These are phyloP conservation scores for Hypoxylon sp. DNA, from an alignment of 2,329 filamentous ascomycete species.

Conservation along the genomic window DNA sequence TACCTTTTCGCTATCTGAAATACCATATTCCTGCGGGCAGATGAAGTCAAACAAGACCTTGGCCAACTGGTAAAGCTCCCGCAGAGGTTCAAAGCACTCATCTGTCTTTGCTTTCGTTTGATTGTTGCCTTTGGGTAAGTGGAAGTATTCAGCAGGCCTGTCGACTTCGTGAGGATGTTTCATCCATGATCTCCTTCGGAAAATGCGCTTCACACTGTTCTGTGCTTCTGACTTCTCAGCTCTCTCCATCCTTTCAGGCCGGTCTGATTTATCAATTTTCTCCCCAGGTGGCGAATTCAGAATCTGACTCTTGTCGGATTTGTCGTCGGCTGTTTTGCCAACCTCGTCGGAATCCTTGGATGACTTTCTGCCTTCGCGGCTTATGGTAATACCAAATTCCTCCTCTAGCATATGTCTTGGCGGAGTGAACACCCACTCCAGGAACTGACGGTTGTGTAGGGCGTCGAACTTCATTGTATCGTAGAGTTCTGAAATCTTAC, in stretches of 20 bases:
- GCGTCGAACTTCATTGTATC: constrained; percentile 99
- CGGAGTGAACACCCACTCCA: constrained; percentile 98
- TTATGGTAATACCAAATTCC: constrained; percentile 64
- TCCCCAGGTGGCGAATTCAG: constrained; percentile 48
- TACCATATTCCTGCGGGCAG: constrained; percentile 97
- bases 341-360: constrained; percentile 59
- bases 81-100: constrained; percentile 85
- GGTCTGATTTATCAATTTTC: constrained; percentile 47
- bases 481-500: constrained; percentile 98
- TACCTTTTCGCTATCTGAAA: constrained; percentile 89
- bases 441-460: constrained; percentile 93
- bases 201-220: constrained; percentile 64
- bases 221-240: constrained; percentile 51
- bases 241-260: constrained; percentile 48
- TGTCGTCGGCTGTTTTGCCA: constrained; percentile 56
- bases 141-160: constrained; percentile 83
- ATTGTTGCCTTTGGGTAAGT: constrained; percentile 83
- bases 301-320: constrained; percentile 57
- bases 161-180: constrained; percentile 68
- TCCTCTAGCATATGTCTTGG: constrained; percentile 82
- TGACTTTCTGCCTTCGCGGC: constrained; percentile 57
- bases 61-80: constrained; percentile 91
- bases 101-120: constrained; percentile 85
- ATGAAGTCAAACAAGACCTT: constrained; percentile 99
- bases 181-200: constrained; percentile 72